phyloP scores from a whole-genome alignment of 2,329 filamentous ascomycete genomes.

The Neurospora sp. region DNA sequence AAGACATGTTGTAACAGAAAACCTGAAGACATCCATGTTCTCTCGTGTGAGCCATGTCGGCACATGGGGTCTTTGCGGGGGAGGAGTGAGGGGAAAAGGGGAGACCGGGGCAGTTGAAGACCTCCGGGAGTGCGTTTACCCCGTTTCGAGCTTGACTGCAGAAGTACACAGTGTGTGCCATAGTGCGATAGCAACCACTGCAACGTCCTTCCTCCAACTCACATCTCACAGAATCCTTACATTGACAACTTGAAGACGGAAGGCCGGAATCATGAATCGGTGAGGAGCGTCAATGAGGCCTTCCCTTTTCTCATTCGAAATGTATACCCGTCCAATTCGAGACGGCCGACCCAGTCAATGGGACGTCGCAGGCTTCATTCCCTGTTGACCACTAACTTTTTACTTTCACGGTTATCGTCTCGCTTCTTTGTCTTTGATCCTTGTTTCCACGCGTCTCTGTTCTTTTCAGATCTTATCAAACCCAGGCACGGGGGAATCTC shows the following conservation, averaged over 20 bases:
- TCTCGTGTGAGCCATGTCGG: not conserved
- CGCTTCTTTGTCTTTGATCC: not conserved
- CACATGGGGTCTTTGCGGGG: not conserved
- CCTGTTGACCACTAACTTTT: not conserved
- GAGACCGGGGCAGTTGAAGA: not conserved
- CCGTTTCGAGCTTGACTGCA: not conserved
- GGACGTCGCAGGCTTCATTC: not conserved
- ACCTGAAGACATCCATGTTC: constrained; percentile 1
- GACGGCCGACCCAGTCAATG: not conserved
- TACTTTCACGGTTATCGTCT: not conserved
- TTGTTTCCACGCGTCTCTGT: not conserved
- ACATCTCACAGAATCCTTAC: not conserved
- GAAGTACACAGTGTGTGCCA: not conserved
- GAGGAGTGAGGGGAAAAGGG: not conserved
- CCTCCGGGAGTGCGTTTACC: not conserved
- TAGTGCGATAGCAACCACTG: not conserved
- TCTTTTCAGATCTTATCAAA: not conserved
- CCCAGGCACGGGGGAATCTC: not conserved
- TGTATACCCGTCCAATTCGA: not conserved
- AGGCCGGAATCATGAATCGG: not conserved
- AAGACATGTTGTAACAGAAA: not conserved
- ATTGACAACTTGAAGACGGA: not conserved
- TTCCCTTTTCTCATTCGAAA: no score
- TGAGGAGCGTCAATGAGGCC: not conserved
- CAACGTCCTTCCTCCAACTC: not conserved